These are phyloP conservation scores for Xylariomycetidae sp. DNA, from an alignment of 2,329 filamentous ascomycete genomes.

Conservation along the genomic window DNA sequence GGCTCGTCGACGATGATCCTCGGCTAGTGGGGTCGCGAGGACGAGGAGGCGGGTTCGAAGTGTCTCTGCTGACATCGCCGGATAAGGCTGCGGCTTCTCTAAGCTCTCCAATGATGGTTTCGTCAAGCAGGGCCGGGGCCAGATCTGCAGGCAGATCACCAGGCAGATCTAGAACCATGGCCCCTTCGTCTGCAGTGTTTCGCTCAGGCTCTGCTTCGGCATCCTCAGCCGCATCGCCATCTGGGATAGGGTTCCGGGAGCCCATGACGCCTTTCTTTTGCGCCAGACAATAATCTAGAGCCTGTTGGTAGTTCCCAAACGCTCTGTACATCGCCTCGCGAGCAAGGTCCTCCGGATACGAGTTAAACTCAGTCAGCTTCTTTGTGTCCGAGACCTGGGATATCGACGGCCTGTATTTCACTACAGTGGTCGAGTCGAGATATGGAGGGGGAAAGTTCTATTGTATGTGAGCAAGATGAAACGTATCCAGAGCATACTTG, in stretches of 20 bases:
- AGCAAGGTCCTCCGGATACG: constrained; percentile 48
- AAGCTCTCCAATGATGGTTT: constrained; percentile 13
- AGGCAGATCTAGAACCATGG: constrained; percentile 22
- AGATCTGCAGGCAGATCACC: constrained; percentile 16
- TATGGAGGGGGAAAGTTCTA: constrained; percentile 27
- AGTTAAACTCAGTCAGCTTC: constrained; percentile 27
- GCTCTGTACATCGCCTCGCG: constrained; percentile 79
- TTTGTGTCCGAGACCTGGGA: constrained; percentile 23
- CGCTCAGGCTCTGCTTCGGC: constrained; percentile 29
- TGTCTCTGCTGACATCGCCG: constrained; percentile 13
- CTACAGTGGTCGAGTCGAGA: too few relatives aligned
- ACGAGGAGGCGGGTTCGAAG: constrained; percentile 16
- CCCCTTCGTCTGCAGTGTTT: constrained; percentile 16
- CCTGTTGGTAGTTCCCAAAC: constrained; percentile 55
- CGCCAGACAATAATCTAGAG: constrained; percentile 70
- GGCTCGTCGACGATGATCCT: constrained; percentile 17
- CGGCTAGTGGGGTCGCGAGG: constrained; percentile 19
- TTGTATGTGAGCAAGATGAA: constrained; percentile 11
- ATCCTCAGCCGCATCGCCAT: constrained; percentile 38
- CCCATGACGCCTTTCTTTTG: constrained; percentile 53
- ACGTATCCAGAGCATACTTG: background rate
- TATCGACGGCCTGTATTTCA: too few relatives aligned
- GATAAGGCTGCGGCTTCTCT: constrained; percentile 10
- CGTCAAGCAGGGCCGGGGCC: too few relatives aligned
- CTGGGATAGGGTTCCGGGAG: constrained; percentile 60